Evolutionary conservation across 1,284 basidiomycete genomes (phyloP).

Genomic region (Ustilago trichophora): DNA sequence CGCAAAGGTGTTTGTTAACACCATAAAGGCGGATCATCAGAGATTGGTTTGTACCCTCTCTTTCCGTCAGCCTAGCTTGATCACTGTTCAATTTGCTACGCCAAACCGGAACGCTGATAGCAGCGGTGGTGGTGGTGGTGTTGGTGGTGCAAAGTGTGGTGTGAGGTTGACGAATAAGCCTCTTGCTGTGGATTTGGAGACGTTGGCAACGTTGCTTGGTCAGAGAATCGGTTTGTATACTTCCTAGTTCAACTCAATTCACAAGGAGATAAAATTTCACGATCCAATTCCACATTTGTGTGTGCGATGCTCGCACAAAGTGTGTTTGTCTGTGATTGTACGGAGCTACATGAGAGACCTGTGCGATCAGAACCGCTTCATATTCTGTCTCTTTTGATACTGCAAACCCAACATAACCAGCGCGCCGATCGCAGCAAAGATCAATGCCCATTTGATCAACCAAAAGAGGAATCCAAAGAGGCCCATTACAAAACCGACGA

Average conservation of each 20-base stretch:
- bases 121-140: background rate
- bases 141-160: background rate
- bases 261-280: too few relatives aligned
- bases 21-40: background rate
- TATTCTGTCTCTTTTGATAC: conserved; percentile 44
- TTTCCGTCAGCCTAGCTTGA: conserved; percentile 23
- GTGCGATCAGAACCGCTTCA: conserved; percentile 37
- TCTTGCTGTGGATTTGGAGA: conserved; percentile 19
- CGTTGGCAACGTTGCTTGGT: background rate
- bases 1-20: conserved; percentile 5
- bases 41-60: conserved; percentile 9
- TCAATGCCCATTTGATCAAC: conserved; percentile 48
- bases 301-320: too few relatives aligned
- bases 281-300: too few relatives aligned
- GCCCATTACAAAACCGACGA: conserved; percentile 16
- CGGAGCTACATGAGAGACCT: too few relatives aligned
- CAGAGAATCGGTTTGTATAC: conserved; percentile 6
- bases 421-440: conserved; percentile 49
- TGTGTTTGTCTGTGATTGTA: too few relatives aligned
- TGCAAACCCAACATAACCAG: conserved; percentile 42
- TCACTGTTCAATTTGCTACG: conserved; percentile 20
- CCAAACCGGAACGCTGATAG: background rate
- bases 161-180: conserved; percentile 17
- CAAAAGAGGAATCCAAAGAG: conserved; percentile 36
- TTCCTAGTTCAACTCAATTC: too few relatives aligned